Evolutionary conservation across 768 basidiomycete species (phyloP).

Genomic region (Amanita molliuscula): DNA sequence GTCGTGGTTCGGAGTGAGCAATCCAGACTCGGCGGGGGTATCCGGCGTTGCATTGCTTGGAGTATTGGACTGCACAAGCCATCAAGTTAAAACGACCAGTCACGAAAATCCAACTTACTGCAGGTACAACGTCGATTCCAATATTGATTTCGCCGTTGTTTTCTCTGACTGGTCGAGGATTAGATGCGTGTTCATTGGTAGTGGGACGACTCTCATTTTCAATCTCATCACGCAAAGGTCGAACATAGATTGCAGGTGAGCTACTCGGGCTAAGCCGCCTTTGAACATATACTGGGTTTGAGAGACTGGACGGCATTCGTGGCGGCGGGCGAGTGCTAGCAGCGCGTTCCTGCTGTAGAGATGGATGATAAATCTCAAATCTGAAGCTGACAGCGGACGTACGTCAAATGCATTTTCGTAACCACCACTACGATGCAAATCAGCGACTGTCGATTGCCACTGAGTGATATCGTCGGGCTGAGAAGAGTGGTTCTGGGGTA

Average conservation of each 20-base stretch:
- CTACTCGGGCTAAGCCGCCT: neutral
- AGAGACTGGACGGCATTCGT: neutral
- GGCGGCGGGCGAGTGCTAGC: neutral
- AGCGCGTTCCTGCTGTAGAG: neutral
- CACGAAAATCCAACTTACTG: slow-evolving; percentile 22
- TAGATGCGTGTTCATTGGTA: neutral
- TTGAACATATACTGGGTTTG: neutral
- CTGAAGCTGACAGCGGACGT: neutral
- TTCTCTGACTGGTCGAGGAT: slow-evolving; percentile 4
- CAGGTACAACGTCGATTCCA: slow-evolving; percentile 35
- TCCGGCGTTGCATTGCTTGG: slow-evolving; percentile 7
- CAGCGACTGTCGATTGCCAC: slow-evolving; percentile 21
- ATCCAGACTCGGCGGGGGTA: neutral
- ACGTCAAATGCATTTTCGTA: neutral
- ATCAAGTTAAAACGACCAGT: neutral
- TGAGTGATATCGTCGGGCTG: slow-evolving; percentile 20
- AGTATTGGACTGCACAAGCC: slow-evolving; percentile 25
- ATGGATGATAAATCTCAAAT: neutral
- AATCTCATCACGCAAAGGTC: slow-evolving; percentile 1
- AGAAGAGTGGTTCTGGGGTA: neutral
- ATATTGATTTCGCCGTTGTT: slow-evolving; percentile 20
- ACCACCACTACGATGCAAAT: slow-evolving; percentile 9
- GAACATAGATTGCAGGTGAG: neutral
- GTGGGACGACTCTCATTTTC: neutral
- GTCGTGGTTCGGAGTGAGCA: neutral